phyloP scores from a whole-genome alignment of 768 basidiomycete genomes.

The Pholiota molesta region DNA sequence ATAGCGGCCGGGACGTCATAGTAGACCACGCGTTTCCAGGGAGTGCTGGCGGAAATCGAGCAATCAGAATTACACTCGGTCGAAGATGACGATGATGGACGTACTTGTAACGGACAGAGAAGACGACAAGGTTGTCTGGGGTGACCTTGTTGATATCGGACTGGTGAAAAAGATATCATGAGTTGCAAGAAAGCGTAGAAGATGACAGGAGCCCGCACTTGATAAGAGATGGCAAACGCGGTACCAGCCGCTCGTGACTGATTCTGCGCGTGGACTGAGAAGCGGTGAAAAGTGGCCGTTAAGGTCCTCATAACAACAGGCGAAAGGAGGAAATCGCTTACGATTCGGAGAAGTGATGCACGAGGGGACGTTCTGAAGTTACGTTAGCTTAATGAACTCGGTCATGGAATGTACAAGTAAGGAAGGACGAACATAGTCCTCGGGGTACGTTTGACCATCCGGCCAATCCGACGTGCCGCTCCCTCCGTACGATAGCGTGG shows the following conservation, averaged over 20 bases:
- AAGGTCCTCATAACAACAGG: not conserved
- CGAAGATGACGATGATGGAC: conserved; percentile 13
- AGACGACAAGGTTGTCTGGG: conserved; percentile 52
- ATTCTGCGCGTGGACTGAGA: conserved; percentile 55
- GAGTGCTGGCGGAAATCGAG: conserved; percentile 37
- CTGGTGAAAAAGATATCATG: conserved; percentile 24
- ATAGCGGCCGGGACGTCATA: conserved; percentile 52
- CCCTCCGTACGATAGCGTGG: conserved; percentile 45
- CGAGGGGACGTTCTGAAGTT: conserved; percentile 33
- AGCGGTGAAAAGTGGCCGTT: conserved; percentile 7
- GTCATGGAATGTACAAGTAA: not conserved
- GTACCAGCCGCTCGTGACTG: conserved; percentile 54
- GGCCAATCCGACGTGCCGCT: conserved; percentile 44
- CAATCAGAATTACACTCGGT: not conserved
- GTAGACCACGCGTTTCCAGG: conserved; percentile 50
- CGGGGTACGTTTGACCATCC: conserved; percentile 45
- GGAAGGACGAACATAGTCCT: conserved; percentile 43
- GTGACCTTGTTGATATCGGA: conserved; percentile 51
- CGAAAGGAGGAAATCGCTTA: conserved; percentile 27
- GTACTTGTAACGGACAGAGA: conserved; percentile 52
- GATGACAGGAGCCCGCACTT: conserved; percentile 27
- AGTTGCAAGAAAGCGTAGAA: not conserved
- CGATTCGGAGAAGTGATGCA: conserved; percentile 55
- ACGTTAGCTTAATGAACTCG: not conserved
- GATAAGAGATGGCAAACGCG: conserved; percentile 58